Evolutionary conservation across 805 yeast genomes (phyloP).

Genomic region (Yamadazyma endophytica): DNA sequence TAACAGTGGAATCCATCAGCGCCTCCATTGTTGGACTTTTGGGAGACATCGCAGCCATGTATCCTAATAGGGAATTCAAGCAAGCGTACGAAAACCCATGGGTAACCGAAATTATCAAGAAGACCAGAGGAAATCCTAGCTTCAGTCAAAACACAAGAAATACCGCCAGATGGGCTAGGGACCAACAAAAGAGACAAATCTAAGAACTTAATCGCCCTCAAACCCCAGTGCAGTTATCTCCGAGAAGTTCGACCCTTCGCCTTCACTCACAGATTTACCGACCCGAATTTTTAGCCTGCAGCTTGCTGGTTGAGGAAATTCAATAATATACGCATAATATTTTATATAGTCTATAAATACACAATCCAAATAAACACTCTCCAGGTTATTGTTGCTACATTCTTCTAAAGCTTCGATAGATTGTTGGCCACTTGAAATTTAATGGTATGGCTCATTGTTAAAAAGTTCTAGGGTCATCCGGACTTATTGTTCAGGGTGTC

Average conservation of each 20-base stretch:
- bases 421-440: no score
- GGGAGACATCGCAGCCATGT: slow-evolving; percentile 91
- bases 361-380: no score
- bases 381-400: no score
- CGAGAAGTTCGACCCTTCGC: background rate
- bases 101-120: slow-evolving; percentile 74
- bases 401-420: no score
- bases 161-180: slow-evolving; percentile 98
- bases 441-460: no score
- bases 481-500: no score
- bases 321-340: no score
- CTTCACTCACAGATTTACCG: no score
- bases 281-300: no score
- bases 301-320: no score
- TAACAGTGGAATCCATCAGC: slow-evolving; percentile 63
- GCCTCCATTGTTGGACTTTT: slow-evolving; percentile 85
- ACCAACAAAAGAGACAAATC: slow-evolving; percentile 54
- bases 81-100: slow-evolving; percentile 66
- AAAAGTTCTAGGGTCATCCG: no score
- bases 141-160: slow-evolving; percentile 70
- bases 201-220: slow-evolving; percentile 1
- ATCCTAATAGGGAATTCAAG: slow-evolving; percentile 69
- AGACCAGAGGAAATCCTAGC: slow-evolving; percentile 58
- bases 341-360: no score
- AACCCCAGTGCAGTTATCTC: background rate